Conservation (phyloP, 176 grass and related monocot species). For the Oropetium thomaeum region DNA sequence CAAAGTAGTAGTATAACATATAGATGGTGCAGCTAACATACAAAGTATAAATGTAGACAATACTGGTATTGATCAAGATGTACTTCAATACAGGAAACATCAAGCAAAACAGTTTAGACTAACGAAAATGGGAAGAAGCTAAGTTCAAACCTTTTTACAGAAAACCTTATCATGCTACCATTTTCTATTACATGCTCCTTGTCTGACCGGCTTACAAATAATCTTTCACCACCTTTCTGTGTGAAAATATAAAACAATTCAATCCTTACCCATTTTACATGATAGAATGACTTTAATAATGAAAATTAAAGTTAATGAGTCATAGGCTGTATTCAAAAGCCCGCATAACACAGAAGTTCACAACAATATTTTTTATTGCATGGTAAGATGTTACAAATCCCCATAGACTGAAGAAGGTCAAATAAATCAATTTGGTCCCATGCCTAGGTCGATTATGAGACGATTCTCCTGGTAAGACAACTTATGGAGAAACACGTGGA, state of each 20-base stretch:
- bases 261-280: neutral
- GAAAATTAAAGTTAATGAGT: neutral
- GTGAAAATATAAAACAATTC: constrained; percentile 3
- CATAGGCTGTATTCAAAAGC: neutral
- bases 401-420: neutral
- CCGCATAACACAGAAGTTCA: neutral
- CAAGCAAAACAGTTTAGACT: constrained; percentile 22
- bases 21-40: neutral
- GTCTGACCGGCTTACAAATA: constrained; percentile 58
- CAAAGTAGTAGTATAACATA: constrained; percentile 24
- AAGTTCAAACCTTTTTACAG: constrained; percentile 72
- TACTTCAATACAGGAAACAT: neutral
- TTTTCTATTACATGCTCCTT: constrained; percentile 56
- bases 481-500: too few species aligned
- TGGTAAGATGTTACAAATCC: neutral
- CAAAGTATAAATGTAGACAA: neutral
- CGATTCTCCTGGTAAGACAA: too few species aligned
- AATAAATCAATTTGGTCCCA: too few species aligned
- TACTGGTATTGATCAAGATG: constrained; percentile 12
- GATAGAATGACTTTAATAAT: neutral
- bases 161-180: constrained; percentile 86
- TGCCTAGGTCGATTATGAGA: too few species aligned
- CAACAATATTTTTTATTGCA: neutral
- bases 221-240: constrained; percentile 53
- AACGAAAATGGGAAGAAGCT: neutral